Conservation (phyloP, 257 asterid genomes). For the Perilla frutescens region DNA sequence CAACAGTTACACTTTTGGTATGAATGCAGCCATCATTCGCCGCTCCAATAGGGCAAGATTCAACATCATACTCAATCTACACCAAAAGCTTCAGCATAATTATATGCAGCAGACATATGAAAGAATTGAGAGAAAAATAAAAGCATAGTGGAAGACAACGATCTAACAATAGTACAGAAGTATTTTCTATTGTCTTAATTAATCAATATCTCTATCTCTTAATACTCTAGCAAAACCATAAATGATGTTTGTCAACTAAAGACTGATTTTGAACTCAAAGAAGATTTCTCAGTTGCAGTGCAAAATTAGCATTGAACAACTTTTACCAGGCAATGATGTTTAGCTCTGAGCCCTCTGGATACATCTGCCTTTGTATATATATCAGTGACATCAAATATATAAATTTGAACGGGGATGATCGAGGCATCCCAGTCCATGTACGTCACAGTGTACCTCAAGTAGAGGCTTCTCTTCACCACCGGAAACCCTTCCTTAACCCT, state of each 20-base stretch:
- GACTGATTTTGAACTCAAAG: not conserved
- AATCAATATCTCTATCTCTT: too few species aligned
- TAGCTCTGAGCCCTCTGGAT: constrained; percentile 40
- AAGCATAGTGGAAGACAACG: not conserved
- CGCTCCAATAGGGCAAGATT: constrained; percentile 49
- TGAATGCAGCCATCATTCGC: constrained; percentile 51
- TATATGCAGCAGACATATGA: not conserved
- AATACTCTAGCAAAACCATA: too few species aligned
- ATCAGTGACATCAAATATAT: constrained; percentile 72
- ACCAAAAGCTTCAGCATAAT: constrained; percentile 31
- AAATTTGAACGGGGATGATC: constrained; percentile 64
- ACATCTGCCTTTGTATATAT: constrained; percentile 48
- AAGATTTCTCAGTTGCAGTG: not conserved
- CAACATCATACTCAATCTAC: constrained; percentile 73
- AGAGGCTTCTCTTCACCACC: constrained; percentile 54
- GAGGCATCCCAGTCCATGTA: constrained; percentile 65
- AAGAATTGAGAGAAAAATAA: not conserved
- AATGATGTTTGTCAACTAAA: too few species aligned
- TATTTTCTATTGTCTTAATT: too few species aligned
- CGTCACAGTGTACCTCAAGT: constrained; percentile 63
- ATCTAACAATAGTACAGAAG: not conserved
- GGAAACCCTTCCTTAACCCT: constrained; percentile 52
- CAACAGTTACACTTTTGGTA: constrained; percentile 45
- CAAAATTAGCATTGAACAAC: not conserved
- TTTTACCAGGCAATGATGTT: constrained; percentile 57